A percentile compares a stretch with the other conserved stretches of the same genome.
Conservation (phyloP, 805 yeast species). For the Teunomyces tritomae region DNA sequence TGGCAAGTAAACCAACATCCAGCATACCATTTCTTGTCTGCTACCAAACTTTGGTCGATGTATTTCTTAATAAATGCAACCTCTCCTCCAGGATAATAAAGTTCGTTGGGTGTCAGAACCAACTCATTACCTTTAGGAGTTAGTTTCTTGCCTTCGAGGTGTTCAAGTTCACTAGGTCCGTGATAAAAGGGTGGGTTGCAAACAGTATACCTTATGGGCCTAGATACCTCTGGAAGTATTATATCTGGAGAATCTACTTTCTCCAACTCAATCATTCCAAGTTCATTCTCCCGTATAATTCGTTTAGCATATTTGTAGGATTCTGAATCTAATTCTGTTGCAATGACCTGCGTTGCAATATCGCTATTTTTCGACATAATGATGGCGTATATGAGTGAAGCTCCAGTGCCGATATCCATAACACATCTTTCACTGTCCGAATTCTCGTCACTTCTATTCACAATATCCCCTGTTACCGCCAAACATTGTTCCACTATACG, state of each 20-base stretch:
- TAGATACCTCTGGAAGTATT: slow-evolving; percentile 1
- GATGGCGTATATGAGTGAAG: slow-evolving; percentile 17
- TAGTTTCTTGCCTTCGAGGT: slow-evolving; percentile 6
- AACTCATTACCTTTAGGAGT: slow-evolving; percentile 8
- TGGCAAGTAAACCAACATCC: slow-evolving; percentile 19
- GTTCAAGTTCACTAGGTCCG: slow-evolving; percentile 6
- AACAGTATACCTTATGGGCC: slow-evolving; percentile 11
- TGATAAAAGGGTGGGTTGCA: slow-evolving; percentile 23
- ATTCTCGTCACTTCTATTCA: background rate
- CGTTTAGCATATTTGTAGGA: slow-evolving; percentile 11
- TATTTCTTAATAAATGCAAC: slow-evolving; percentile 11
- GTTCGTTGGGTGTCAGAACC: slow-evolving; percentile 10
- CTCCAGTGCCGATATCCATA: slow-evolving; percentile 21
- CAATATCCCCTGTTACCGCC: slow-evolving; percentile 6
- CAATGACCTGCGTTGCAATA: slow-evolving; percentile 8
- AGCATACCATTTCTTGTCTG: slow-evolving; percentile 1
- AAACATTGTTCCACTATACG: slow-evolving; percentile 13
- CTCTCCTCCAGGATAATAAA: slow-evolving; percentile 18
- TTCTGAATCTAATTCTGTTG: slow-evolving; percentile 14
- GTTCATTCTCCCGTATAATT: background rate
- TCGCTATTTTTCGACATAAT: slow-evolving; percentile 9
- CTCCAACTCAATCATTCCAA: background rate
- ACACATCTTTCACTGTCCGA: slow-evolving; percentile 2
- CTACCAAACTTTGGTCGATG: slow-evolving; percentile 11
- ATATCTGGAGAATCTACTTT: background rate